A percentile compares a stretch with the other conserved stretches of the same genome.
phyloP scores from a whole-genome alignment of 805 yeast genomes.

The Candida chauliodis region DNA sequence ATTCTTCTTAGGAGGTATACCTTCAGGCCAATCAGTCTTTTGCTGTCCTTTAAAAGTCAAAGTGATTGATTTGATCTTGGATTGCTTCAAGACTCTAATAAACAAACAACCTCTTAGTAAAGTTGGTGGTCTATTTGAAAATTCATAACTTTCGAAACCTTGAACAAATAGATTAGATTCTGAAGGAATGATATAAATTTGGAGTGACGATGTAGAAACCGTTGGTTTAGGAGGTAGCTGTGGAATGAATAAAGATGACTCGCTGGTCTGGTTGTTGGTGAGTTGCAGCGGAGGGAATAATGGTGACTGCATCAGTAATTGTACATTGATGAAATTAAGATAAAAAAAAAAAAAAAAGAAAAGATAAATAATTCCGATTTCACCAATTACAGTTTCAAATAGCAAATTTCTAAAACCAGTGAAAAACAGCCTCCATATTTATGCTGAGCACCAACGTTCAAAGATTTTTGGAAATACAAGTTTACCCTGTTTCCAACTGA shows the following conservation, averaged over 20 bases:
- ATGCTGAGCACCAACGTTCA: no score
- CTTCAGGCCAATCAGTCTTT: constrained; percentile 96
- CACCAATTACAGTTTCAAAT: no score
- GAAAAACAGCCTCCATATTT: no score
- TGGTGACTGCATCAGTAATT: constrained; percentile 18
- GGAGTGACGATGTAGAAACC: constrained; percentile 61
- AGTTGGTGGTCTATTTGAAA: constrained; percentile 66
- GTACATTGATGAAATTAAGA: no score
- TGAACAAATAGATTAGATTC: constrained; percentile 78
- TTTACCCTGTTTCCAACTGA: no score
- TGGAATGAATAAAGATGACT: constrained; percentile 28
- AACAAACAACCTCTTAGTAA: constrained; percentile 77
- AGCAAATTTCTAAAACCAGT: no score
- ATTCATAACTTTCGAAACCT: constrained; percentile 72
- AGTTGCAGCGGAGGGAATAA: constrained; percentile 25
- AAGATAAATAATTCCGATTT: no score
- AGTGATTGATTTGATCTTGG: constrained; percentile 61
- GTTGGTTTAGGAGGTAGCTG: constrained; percentile 52
- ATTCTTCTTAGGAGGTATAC: constrained; percentile 84
- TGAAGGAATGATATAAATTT: constrained; percentile 69
- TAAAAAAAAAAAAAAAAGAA: not conserved
- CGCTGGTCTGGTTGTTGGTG: constrained; percentile 12
- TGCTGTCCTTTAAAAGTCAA: constrained; percentile 64
- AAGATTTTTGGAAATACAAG: no score
- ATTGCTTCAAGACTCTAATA: constrained; percentile 65